These are phyloP conservation scores for Stagonosporopsis chrysanthemi DNA, from an alignment of 2,329 filamentous ascomycete genomes.

Conservation along the genomic window DNA sequence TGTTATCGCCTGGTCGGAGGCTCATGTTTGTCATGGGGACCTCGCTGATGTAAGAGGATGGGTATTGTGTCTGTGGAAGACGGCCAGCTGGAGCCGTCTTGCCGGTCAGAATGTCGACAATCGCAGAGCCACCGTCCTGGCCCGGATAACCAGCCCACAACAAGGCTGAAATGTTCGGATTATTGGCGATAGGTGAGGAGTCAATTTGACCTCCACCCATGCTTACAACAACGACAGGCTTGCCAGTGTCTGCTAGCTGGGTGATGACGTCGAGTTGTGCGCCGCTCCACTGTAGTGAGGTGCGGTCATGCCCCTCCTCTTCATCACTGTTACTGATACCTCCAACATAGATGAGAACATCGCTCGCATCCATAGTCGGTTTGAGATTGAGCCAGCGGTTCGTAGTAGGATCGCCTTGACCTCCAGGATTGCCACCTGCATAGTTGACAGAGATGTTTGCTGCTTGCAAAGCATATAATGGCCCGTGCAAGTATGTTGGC, in stretches of 20 bases:
- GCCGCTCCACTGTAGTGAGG: slow-evolving; percentile 60
- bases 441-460: slow-evolving; percentile 51
- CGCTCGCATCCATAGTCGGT: slow-evolving; percentile 48
- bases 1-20: slow-evolving; percentile 56
- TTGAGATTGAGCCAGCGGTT: slow-evolving; percentile 29
- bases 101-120: slow-evolving; percentile 64
- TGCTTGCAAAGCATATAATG: slow-evolving; percentile 60
- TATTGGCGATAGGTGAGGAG: slow-evolving; percentile 57
- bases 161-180: slow-evolving; percentile 59
- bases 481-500: slow-evolving; percentile 63
- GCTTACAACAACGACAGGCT: slow-evolving; percentile 62
- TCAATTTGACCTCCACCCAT: slow-evolving; percentile 65
- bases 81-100: slow-evolving; percentile 61
- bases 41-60: slow-evolving; percentile 58
- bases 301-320: slow-evolving; percentile 61
- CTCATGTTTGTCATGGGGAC: slow-evolving; percentile 66
- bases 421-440: slow-evolving; percentile 32
- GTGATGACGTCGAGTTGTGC: slow-evolving; percentile 61
- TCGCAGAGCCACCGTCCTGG: slow-evolving; percentile 65
- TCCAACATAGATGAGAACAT: slow-evolving; percentile 63
- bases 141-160: slow-evolving; percentile 69
- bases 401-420: slow-evolving; percentile 41
- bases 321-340: slow-evolving; percentile 64
- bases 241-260: slow-evolving; percentile 56
- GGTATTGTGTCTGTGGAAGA: slow-evolving; percentile 65